Conservation (phyloP, 805 yeast species). For the Wickerhamiella lipophila region DNA sequence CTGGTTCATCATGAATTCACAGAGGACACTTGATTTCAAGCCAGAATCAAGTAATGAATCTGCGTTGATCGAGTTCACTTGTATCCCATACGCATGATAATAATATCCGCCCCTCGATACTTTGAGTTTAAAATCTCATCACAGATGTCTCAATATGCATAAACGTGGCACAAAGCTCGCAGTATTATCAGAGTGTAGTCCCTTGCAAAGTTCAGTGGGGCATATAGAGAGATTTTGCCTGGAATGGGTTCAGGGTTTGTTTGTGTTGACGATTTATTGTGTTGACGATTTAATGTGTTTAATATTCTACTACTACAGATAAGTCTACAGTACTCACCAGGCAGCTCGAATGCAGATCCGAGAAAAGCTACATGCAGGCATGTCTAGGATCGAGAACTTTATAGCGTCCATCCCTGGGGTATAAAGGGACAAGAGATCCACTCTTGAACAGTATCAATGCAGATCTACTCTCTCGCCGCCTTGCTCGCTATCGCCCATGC, state of each 20-base stretch:
- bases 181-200: background rate
- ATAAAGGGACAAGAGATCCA: background rate
- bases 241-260: no score
- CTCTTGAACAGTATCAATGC: background rate
- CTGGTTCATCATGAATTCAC: no score
- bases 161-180: background rate
- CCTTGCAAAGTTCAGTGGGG: background rate
- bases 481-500: slow-evolving; percentile 3
- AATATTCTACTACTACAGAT: no score
- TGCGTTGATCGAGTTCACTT: no score
- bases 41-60: no score
- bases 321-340: no score
- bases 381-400: background rate
- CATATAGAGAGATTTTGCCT: no score
- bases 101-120: no score
- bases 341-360: no score
- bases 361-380: background rate
- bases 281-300: no score
- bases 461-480: background rate
- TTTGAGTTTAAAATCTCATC: no score
- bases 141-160: background rate
- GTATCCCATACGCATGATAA: background rate
- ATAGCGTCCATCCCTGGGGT: background rate
- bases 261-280: background rate
- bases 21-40: no score